Conservation (phyloP, 345 rosid species). For the Citropsis articulata region DNA sequence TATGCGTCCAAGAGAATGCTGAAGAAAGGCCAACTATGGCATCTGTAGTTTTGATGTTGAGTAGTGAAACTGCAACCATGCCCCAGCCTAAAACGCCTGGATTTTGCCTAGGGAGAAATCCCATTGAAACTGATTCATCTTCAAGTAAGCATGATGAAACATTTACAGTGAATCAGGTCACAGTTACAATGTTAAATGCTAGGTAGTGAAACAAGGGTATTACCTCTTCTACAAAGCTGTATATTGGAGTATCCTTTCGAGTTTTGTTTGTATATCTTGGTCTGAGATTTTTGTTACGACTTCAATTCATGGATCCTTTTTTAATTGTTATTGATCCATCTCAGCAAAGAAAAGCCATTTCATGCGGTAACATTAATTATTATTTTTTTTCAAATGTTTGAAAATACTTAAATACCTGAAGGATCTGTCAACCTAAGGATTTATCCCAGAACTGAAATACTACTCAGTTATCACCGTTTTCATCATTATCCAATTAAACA, state of each 20-base stretch:
- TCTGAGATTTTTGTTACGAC: not conserved
- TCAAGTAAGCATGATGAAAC: constrained; percentile 50
- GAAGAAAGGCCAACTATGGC: constrained; percentile 76
- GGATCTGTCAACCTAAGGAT: not conserved
- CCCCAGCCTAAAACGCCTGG: constrained; percentile 65
- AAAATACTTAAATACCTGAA: not conserved
- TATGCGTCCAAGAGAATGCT: constrained; percentile 75
- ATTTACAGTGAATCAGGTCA: constrained; percentile 72
- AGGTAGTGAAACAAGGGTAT: constrained; percentile 31
- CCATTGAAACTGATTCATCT: constrained; percentile 53
- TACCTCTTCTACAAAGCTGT: constrained; percentile 1
- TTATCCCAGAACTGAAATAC: no score
- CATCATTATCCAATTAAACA: no score
- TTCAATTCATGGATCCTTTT: not conserved
- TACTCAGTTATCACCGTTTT: no score
- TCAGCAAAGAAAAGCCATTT: not conserved
- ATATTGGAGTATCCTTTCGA: not conserved
- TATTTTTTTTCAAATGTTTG: not conserved
- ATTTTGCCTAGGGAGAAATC: constrained; percentile 52
- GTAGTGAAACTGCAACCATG: constrained; percentile 62
- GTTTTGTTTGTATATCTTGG: constrained; percentile 14
- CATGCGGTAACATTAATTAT: not conserved
- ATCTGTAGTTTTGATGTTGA: constrained; percentile 56
- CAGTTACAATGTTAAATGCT: constrained; percentile 64
- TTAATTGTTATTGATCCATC: not conserved